Percentiles rank a stretch among this genome's conserved stretches.
Evolutionary conservation across 306 rosid species (phyloP).

Genomic region (Morella rubra): DNA sequence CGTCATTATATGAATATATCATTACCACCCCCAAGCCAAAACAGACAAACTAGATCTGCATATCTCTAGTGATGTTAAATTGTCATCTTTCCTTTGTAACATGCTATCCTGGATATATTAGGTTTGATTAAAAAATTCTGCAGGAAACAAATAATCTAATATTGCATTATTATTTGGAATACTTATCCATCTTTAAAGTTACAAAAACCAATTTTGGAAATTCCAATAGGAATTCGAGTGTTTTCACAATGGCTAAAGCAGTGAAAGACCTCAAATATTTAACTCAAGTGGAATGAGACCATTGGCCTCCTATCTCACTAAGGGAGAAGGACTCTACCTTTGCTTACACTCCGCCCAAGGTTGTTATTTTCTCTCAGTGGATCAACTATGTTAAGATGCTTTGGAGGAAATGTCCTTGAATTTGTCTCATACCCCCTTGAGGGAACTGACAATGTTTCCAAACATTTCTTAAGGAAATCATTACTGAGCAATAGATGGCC

Average conservation of each 20-base stretch:
- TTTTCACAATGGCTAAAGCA: neutral
- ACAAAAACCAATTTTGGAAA: neutral
- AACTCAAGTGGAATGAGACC: neutral
- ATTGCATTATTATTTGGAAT: neutral
- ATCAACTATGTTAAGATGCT: slow-evolving; percentile 53
- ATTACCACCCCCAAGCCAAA: neutral
- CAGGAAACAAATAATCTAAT: too few species aligned
- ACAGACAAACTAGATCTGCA: neutral
- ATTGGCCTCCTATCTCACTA: neutral
- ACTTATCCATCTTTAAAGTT: slow-evolving; percentile 1
- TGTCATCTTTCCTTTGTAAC: neutral
- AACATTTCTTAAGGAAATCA: slow-evolving; percentile 40
- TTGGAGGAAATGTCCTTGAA: slow-evolving; percentile 32
- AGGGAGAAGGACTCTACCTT: slow-evolving; percentile 33
- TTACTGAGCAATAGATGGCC: slow-evolving; percentile 35
- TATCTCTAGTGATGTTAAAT: neutral
- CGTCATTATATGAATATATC: neutral
- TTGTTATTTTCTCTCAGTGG: slow-evolving; percentile 55
- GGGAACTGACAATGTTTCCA: slow-evolving; percentile 38
- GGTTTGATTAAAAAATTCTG: neutral
- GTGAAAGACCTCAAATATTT: slow-evolving; percentile 3
- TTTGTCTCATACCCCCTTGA: slow-evolving; percentile 34
- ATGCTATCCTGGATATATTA: neutral
- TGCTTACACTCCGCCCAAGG: slow-evolving; percentile 56
- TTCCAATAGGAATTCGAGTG: neutral